phyloP scores from a whole-genome alignment of 805 yeast genomes.

The Yamadazyma olivae region DNA sequence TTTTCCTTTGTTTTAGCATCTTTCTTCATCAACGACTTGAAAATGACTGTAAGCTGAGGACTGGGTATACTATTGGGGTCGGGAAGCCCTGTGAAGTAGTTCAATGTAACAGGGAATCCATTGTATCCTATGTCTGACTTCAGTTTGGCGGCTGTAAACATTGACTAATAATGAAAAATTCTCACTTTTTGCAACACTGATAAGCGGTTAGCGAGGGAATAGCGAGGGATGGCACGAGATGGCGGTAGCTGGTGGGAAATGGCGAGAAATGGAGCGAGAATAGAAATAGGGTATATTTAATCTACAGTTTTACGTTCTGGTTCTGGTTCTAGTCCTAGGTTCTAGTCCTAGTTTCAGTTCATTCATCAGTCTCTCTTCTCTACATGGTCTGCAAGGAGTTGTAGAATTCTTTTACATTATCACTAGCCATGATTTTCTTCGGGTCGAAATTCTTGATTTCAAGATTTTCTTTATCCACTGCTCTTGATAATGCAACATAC shows the following conservation, averaged over 20 bases:
- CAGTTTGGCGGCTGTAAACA: slow-evolving; percentile 7
- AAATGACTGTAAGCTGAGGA: slow-evolving; percentile 58
- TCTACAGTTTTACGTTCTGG: too few species aligned
- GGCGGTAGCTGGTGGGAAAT: too few species aligned
- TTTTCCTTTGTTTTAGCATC: slow-evolving; percentile 85
- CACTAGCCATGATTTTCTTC: slow-evolving; percentile 43
- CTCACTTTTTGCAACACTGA: too few species aligned
- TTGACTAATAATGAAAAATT: too few species aligned
- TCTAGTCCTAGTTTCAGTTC: too few species aligned
- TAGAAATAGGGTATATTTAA: too few species aligned
- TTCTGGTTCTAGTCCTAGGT: too few species aligned
- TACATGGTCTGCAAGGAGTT: slow-evolving; percentile 4
- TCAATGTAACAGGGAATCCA: slow-evolving; percentile 57
- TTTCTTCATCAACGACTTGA: slow-evolving; percentile 73
- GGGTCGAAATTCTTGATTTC: slow-evolving; percentile 67
- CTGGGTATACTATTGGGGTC: slow-evolving; percentile 38
- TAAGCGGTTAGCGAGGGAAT: too few species aligned
- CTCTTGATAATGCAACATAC: slow-evolving; percentile 79
- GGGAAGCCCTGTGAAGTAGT: slow-evolving; percentile 76
- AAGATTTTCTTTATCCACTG: slow-evolving; percentile 60
- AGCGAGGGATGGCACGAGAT: too few species aligned
- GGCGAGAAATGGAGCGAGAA: too few species aligned
- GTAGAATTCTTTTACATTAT: slow-evolving; percentile 34
- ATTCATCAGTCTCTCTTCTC: too few species aligned
- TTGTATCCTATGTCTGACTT: slow-evolving; percentile 24